These are phyloP conservation scores for Sideroxylon spinosum DNA, from an alignment of 179 eudicot species.

Conservation along the genomic window DNA sequence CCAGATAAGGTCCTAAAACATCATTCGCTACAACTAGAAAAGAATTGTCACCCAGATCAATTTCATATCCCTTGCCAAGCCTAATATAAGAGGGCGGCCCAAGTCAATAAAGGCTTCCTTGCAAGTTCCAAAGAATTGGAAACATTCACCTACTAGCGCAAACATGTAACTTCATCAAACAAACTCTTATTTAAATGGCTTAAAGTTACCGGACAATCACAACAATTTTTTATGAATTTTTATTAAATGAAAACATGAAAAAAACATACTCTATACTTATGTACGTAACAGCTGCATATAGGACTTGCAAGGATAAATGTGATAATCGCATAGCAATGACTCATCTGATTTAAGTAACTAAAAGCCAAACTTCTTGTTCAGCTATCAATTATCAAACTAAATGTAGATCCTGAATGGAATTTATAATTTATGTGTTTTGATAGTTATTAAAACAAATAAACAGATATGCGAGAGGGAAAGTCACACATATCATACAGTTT, in stretches of 20 bases:
- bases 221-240: not conserved
- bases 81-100: not conserved
- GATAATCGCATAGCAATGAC: not conserved
- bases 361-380: not conserved
- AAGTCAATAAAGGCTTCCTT: not conserved
- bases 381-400: not conserved
- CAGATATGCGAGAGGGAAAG: not conserved
- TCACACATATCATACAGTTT: slow-evolving; percentile 61
- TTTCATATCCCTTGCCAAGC: not conserved
- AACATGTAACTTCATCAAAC: not conserved
- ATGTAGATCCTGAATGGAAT: not conserved
- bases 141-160: not conserved
- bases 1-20: not conserved
- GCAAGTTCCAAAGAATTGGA: not conserved
- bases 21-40: not conserved
- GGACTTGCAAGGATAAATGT: not conserved
- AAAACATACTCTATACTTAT: not conserved
- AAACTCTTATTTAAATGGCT: not conserved
- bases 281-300: not conserved
- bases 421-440: not conserved
- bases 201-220: not conserved
- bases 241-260: not conserved
- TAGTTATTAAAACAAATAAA: not conserved
- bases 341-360: not conserved
- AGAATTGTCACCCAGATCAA: not conserved